Percentiles rank a stretch among this genome's conserved stretches.
These are phyloP conservation scores for Salix exigua DNA, from an alignment of 345 rosid genomes.

Conservation along the genomic window DNA sequence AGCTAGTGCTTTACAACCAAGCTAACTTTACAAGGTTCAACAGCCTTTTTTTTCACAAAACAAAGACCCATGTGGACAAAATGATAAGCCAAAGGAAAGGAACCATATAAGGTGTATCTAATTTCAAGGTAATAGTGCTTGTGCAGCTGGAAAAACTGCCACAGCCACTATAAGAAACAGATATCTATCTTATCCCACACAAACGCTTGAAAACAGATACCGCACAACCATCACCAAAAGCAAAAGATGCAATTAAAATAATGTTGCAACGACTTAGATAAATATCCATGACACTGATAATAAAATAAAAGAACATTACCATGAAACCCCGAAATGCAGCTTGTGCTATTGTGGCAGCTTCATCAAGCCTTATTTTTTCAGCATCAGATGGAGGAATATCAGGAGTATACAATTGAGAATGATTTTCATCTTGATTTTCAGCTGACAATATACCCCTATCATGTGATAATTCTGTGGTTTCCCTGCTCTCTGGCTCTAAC, in stretches of 20 bases:
- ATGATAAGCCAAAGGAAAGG: neutral
- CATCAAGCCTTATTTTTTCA: slow-evolving; percentile 50
- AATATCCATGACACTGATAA: neutral
- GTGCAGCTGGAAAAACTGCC: neutral
- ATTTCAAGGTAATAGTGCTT: neutral
- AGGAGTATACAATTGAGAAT: slow-evolving; percentile 24
- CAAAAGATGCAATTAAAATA: neutral
- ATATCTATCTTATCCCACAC: neutral
- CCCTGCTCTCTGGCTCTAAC: slow-evolving; percentile 39
- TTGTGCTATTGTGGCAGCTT: slow-evolving; percentile 81
- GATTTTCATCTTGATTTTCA: slow-evolving; percentile 31
- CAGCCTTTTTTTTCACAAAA: neutral
- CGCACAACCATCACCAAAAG: neutral
- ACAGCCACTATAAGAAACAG: neutral
- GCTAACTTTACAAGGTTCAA: neutral
- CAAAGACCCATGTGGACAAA: neutral
- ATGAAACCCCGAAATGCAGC: slow-evolving; percentile 92
- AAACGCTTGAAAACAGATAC: neutral
- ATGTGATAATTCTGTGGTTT: slow-evolving; percentile 38
- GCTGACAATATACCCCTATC: slow-evolving; percentile 31
- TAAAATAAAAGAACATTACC: slow-evolving; percentile 46
- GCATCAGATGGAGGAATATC: slow-evolving; percentile 38
- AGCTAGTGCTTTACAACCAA: neutral
- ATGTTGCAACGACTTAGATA: neutral
- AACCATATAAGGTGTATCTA: neutral